These are phyloP conservation scores for Stephania cephalantha DNA, from an alignment of 164 flowering plant species.

Conservation along the genomic window DNA sequence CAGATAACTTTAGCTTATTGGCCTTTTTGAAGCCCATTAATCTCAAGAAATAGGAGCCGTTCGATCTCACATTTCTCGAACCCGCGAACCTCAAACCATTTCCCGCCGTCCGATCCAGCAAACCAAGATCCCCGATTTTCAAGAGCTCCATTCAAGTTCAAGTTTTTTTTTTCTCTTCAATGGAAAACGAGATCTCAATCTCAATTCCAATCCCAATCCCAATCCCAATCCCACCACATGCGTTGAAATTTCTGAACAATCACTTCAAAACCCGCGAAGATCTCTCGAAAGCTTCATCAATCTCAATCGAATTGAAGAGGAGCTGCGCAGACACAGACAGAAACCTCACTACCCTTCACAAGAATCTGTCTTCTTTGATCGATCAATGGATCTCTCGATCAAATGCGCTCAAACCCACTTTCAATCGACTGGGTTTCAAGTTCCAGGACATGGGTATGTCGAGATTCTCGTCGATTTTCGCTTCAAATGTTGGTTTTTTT, in stretches of 20 bases:
- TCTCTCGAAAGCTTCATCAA: conserved; percentile 13
- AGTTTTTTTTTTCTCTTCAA: not conserved
- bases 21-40: no score
- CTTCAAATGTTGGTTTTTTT: no score
- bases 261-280: conserved; percentile 19
- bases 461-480: conserved; percentile 4
- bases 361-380: conserved; percentile 13
- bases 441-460: conserved; percentile 4
- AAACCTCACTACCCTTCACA: conserved; percentile 16
- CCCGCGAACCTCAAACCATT: not conserved
- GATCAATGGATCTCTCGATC: conserved; percentile 22
- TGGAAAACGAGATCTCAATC: conserved; percentile 10
- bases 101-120: not conserved
- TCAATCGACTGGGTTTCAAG: conserved; percentile 9
- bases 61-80: not conserved
- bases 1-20: no score
- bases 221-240: conserved; percentile 9
- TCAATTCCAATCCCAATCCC: conserved; percentile 11
- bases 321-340: conserved; percentile 18
- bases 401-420: not conserved
- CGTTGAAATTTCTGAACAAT: conserved; percentile 7
- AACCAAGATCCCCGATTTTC: not conserved
- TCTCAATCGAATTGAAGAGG: conserved; percentile 14
- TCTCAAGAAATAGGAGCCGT: no score
- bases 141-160: not conserved